Conservation (phyloP, 2,329 filamentous ascomycete genomes). For the Fusarium agapanthi region DNA sequence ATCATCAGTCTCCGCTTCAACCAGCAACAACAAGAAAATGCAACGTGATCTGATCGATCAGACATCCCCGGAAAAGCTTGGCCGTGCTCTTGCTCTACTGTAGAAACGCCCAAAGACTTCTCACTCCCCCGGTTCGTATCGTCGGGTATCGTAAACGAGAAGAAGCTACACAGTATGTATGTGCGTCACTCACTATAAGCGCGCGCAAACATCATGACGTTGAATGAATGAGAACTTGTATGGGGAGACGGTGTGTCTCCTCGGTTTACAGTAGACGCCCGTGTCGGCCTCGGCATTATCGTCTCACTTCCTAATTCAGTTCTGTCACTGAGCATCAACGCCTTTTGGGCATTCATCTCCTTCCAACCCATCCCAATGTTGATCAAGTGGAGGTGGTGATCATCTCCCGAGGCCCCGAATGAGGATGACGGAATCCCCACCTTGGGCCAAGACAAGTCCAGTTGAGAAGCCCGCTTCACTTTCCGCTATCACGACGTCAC, state of each 20-base stretch:
- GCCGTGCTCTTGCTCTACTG: constrained; percentile 23
- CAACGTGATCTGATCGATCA: constrained; percentile 38
- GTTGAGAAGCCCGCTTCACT: constrained; percentile 1
- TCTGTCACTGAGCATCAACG: constrained; percentile 11
- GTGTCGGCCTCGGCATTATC: constrained; percentile 13
- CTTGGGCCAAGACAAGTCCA: background rate
- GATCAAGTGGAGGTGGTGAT: constrained; percentile 30
- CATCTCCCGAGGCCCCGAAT: constrained; percentile 13
- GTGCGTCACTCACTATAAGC: constrained; percentile 22
- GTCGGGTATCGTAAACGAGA: constrained; percentile 1
- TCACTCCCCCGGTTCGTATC: constrained; percentile 6
- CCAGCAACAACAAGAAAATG: constrained; percentile 20
- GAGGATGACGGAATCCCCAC: constrained; percentile 27
- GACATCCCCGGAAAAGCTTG: constrained; percentile 25
- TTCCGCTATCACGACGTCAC: constrained; percentile 24
- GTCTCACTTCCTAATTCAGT: constrained; percentile 14
- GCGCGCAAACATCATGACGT: constrained; percentile 29
- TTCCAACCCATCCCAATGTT: constrained; percentile 16
- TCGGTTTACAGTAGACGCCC: background rate
- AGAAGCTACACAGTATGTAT: background rate
- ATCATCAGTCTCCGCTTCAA: constrained; percentile 22
- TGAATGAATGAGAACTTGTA: background rate
- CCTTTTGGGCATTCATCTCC: background rate
- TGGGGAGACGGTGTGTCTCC: background rate
- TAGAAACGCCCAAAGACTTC: constrained; percentile 13